Base-by-base conservation (phyloP, 179 eudicot species). In the Heliamphora pulchella region DNA sequence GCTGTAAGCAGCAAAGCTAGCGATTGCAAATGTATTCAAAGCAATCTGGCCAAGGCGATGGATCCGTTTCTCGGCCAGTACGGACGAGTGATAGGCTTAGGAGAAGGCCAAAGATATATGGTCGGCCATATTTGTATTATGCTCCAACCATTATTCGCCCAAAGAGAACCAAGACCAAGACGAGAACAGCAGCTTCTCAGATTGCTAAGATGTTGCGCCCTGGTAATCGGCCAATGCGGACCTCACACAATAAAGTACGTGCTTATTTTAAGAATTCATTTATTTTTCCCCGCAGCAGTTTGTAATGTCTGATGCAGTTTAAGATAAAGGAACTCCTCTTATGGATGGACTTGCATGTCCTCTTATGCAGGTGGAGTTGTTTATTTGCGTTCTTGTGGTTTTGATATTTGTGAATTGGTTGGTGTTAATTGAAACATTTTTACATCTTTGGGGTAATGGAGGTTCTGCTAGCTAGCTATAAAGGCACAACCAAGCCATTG, bases 161-260 rank as follows among this genome's bases (percentile, higher is more conserved):
- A 48, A 90, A 86, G 86, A 80, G 87, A 82, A 88, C 82, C 81
- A 91, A 93, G 87, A 77, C 88, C 8, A 94, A 91, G 80, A 86
- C 90, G 1, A 85, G 97, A 51, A 89, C 97, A 20, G 93, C 98
- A 22, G 98, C 99, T 48, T 90, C 92, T 76, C 93, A 87, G 74
- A 92, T 96, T 83, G 99, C 98, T 5, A 94, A 92, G 84, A 84
- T 88, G 88, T 83, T 96, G 87, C 86, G 86, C 54, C 87, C 94
- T 48, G 94, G 92, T 8, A 85, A 78, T 62, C 89, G 93, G 17
- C 74, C 87, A 43, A 53, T 79, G 13, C 86, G 83, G 71, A 75
- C 81, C 80, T 65, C 87, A 13, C 82, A 75, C 43, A 77, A 82
- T 43, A 78, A 81, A 57, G 91, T 92, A 78, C 17, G 84, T 84